Base-by-base conservation (phyloP, 2,329 filamentous ascomycete genomes). In the Ceratocystis albifundus region DNA sequence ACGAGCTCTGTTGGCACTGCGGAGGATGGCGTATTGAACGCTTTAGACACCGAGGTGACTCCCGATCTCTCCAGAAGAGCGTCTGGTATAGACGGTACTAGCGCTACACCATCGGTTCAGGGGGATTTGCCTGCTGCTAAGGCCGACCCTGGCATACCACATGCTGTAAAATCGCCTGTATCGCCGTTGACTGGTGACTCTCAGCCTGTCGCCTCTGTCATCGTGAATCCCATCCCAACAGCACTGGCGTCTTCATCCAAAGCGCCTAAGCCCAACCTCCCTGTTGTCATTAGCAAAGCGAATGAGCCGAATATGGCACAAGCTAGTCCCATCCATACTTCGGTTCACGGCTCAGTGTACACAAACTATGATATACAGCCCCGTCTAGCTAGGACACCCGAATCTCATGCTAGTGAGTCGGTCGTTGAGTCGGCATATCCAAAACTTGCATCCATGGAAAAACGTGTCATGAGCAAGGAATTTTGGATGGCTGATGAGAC, bases 401-500 rank as follows among this genome's bases (percentile, higher is more conserved):
- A 82, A 1, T 81, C 80, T 15, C 76, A 77, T 8, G 81, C 80
- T 66, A 72, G 72, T 44, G 82, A 84, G 70, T 81, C 81, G 1
- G 81, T 80, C 4, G 80, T 82, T 1, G 84, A 84, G 68, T 78
- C 79, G 62, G 83, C 86, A 67, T 86, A 79, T 71, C 81, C 83
- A 7, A 81, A 83, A 65, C 76, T 88, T 5, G 84, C 84, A 62
- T 87, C 88, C 70, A 88, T 96, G 80, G 85, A 88, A 69, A 89
- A 90, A 71, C 91, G 93, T 72, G 87, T 99, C 6, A 78, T 97
- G 59, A 96, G 89, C 74, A 94, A 92, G 72, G 92, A 97, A 71
- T 97, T 96, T 71, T 97, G 93, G 94, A 99, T 99, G 94, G 89
- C 91, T 68, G 94, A 99, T 73, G 94, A 97, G 73, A 96, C 95